phyloP scores from a whole-genome alignment of 2,329 filamentous ascomycete genomes.

The Trichophyton simii region DNA sequence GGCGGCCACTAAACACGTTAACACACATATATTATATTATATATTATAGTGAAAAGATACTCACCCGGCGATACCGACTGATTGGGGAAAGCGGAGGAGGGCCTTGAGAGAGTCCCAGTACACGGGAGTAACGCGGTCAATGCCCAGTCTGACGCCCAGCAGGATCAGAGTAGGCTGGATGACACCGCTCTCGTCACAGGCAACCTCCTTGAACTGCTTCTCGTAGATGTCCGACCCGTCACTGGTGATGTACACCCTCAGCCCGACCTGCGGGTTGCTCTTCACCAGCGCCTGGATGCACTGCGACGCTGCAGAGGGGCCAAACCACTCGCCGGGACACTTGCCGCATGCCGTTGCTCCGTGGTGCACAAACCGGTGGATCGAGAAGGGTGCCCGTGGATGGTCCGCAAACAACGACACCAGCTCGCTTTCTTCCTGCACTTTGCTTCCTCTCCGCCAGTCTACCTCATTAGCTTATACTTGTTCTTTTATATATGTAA shows the following conservation, averaged over 20 bases:
- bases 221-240: constrained; percentile 89
- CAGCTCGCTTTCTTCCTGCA: constrained; percentile 54
- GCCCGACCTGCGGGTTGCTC: constrained; percentile 45
- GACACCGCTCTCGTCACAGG: constrained; percentile 37
- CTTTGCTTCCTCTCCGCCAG: constrained; percentile 56
- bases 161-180: constrained; percentile 82
- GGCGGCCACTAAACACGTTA: constrained; percentile 55
- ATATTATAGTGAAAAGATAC: background rate
- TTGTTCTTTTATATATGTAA: background rate
- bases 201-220: constrained; percentile 69
- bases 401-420: constrained; percentile 80
- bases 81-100: constrained; percentile 74
- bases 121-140: constrained; percentile 85
- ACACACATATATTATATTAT: background rate
- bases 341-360: constrained; percentile 81
- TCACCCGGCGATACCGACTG: constrained; percentile 90
- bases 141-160: constrained; percentile 76
- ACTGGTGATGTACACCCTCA: constrained; percentile 79
- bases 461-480: constrained; percentile 32
- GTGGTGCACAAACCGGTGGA: constrained; percentile 85
- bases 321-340: constrained; percentile 96
- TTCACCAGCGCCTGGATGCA: constrained; percentile 84
- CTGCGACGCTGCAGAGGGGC: constrained; percentile 84
- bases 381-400: constrained; percentile 74
- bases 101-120: constrained; percentile 91